Conservation (phyloP, 495 filamentous ascomycete genomes). For the Aspergillus funiculosus region DNA sequence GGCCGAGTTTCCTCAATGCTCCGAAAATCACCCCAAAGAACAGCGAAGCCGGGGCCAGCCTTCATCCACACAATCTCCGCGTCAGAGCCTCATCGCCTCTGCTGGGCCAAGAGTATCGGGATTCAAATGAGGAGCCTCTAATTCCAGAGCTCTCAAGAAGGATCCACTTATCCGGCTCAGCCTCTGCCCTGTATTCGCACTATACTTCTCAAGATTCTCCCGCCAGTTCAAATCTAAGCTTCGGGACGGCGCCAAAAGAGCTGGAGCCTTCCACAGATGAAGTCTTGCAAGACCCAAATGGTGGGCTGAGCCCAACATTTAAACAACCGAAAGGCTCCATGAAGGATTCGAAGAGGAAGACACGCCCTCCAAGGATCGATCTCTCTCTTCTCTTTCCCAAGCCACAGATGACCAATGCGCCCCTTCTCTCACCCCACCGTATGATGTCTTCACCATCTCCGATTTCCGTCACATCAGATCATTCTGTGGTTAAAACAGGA, state of each 20-base stretch:
- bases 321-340: constrained; percentile 21
- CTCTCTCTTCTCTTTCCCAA: constrained; percentile 45
- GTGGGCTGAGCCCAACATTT: constrained; percentile 24
- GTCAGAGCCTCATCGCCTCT: constrained; percentile 43
- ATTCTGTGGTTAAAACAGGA: constrained; percentile 16
- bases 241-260: constrained; percentile 3
- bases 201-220: constrained; percentile 32
- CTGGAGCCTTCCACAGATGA: background rate
- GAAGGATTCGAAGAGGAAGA: constrained; percentile 38
- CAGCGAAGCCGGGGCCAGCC: constrained; percentile 13
- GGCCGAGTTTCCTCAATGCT: constrained; percentile 29
- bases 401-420: constrained; percentile 28
- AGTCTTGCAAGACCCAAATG: constrained; percentile 1
- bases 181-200: constrained; percentile 33
- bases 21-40: constrained; percentile 25
- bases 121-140: constrained; percentile 23
- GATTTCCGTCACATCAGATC: constrained; percentile 33
- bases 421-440: constrained; percentile 42
- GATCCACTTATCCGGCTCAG: constrained; percentile 35
- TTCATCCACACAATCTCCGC: constrained; percentile 31
- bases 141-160: constrained; percentile 28
- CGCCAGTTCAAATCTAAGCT: constrained; percentile 6
- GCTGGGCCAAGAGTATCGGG: constrained; percentile 34
- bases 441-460: constrained; percentile 42
- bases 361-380: constrained; percentile 40